Evolutionary conservation across 768 basidiomycete species (phyloP), one percentile per base, ranked within the genome.

Genomic region (Boletus rubescentipes): DNA sequence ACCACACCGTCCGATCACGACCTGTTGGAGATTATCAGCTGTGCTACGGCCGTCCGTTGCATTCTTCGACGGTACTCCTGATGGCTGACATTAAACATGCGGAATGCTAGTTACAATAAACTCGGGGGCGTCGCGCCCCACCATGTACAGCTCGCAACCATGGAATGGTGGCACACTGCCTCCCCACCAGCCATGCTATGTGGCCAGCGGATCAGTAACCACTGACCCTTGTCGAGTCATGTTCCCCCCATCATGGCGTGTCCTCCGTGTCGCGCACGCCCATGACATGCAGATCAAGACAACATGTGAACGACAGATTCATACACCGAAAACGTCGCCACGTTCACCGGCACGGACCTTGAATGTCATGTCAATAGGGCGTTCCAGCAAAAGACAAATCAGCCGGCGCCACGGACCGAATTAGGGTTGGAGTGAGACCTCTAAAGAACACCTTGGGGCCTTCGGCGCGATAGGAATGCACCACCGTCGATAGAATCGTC

Each of bases 331-430:
- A 92, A 91, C 1, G 86, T 90, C 31, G 84, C 86, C 79, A 91
- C 89, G 59, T 91, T 91, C n/a, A 89, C 88, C 3, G 90, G 91
- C 21, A 91, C 78, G n/a, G 89, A 87, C 37, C 87, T 90, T 44
- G 36, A 38, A 45, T 6, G 6, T 12, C 20, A 18, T 23, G 45
- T 61, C 54, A 61, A 16, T 23, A 23, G 4, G 5, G 2, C 15
- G 20, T n/a, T n/a, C 34, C 23, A 20, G 8, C 6, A 26, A 14
- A 47, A 40, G 9, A 41, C 7, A 52, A 39, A 53, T 20, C 30
- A 23, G 4, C 15, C 40, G 14, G 10, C 14, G 35, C 32, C 44
- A 63, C 67, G 18, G 5, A 87, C 87, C 93, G 78, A 36, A 94
- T 81, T 9, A 97, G 66, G 1, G 93, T 94, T 11, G 93, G 91